Base-by-base conservation (phyloP, 139 green algal genomes). In the Nannochloris sp. region DNA sequence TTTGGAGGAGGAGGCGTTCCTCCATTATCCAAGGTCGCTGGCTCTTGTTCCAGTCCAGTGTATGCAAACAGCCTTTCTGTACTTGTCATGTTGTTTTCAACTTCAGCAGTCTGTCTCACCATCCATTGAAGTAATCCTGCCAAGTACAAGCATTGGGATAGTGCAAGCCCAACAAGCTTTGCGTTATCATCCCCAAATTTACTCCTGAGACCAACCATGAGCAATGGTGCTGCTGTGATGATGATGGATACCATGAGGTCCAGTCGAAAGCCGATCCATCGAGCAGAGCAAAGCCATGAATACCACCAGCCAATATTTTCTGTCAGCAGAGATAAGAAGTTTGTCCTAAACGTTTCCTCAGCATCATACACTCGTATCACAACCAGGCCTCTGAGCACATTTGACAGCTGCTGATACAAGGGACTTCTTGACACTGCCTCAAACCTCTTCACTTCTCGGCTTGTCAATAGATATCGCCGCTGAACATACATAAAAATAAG, bases 381-480 rank as follows among this genome's bases (percentile, higher is more conserved):
- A 44, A 87, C 74, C 60, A 97, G 75, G 48, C 92, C 92, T 68
- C 89, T 91, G 51, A 94, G 74, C 0, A 80, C 81, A 18, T 80
- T 78, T n/a, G 54, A 81, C 74, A 94, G 93, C 59, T 74, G 74
- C n/a, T 86, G 78, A 65, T 90, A 97, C 14, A 97, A 75, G 27
- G 91, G 91, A 3, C 75, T 89, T 34, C 88, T 78, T 2, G 73
- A 86, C 49, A 87, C 77, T 6, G 83, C 80, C 64, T 97, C 91
- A 69, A 86, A 85, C n/a, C 91, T 82, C 86, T 97, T 97, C 19
- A 97, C 64, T 54, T 96, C 88, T 1, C 91, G 66, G n/a, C 61
- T 76, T 18, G 89, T 84, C 3, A 48, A 61, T 25, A 95, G 61
- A 82, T 94, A 92, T 27, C 72, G 72, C 5, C 57, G 24, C 2